Base-by-base conservation (phyloP, 495 filamentous ascomycete genomes). In the Cercophora newfieldiana region DNA sequence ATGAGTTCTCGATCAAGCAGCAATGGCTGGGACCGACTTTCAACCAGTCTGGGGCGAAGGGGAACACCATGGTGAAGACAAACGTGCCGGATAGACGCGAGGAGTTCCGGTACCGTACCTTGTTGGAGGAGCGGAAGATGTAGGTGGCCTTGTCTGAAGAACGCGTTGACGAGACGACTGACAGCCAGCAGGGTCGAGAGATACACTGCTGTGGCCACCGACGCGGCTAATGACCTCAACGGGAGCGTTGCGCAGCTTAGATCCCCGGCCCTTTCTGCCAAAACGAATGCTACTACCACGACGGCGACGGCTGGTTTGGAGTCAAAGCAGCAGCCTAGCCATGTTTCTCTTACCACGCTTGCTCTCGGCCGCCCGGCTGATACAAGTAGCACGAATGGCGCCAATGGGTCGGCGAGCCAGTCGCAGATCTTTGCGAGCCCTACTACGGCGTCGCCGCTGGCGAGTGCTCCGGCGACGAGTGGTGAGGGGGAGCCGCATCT, bases 1-100 rank as follows among this genome's bases (percentile, higher is more conserved):
- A 97, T 70, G 95, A 99, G 75, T 83, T 90, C 71, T 83, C 87
- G 19, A 76, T 98, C 68, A 99, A 97, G 79, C 88, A 91, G 67
- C 85, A 91, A 74, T 99, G 94, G 94, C 81, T 99, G 7, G 95
- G 95, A 1, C 79, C 82, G 18, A 84, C 88, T 63, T 97, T 88
- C 73, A 78, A 90, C 68, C 70, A 88, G 21, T 88, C 90, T 0
- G 95, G 95, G 7, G 85, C 90, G 49, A 76, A 79, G 49, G 96
- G 95, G 7, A 99, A 98, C 68, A 88, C 88, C 71, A 93, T 97
- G 79, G 90, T 89, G 47, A 98, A 98, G 77, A 96, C 91, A 64
- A 99, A 99, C 75, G 92, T 99, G 3, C 95, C 95, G 2, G 90
- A 97, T 68, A 90, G 97, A 54, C 85, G 95, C 63, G 91, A 95